phyloP scores from a whole-genome alignment of 805 yeast genomes.

The Metschnikowia colocasiae region DNA sequence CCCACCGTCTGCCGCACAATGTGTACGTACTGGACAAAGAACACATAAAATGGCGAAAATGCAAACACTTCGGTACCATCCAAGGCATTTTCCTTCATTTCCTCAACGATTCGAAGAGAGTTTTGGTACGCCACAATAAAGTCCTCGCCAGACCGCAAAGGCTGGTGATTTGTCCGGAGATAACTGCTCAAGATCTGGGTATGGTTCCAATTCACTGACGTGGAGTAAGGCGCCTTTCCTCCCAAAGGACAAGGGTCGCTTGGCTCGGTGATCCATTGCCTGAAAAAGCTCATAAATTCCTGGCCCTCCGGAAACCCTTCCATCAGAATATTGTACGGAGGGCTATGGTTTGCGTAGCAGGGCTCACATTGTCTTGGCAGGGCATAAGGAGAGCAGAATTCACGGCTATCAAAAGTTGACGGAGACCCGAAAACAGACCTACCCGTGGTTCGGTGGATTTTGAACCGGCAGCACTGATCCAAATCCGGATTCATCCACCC shows the following conservation, averaged over 20 bases:
- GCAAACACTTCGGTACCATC: slow-evolving; percentile 63
- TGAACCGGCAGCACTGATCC: slow-evolving; percentile 79
- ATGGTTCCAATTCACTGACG: slow-evolving; percentile 37
- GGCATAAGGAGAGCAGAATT: slow-evolving; percentile 63
- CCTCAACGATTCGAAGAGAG: slow-evolving; percentile 62
- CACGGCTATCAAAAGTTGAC: slow-evolving; percentile 17
- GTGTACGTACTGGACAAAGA: slow-evolving; percentile 81
- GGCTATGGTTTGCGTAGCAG: slow-evolving; percentile 60
- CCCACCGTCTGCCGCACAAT: slow-evolving; percentile 57
- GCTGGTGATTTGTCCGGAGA: slow-evolving; percentile 78
- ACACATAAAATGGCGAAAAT: slow-evolving; percentile 88
- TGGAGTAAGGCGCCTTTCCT: slow-evolving; percentile 87
- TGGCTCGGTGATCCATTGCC: slow-evolving; percentile 78
- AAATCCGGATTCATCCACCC: slow-evolving; percentile 83
- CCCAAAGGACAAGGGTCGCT: slow-evolving; percentile 93
- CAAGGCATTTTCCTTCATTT: slow-evolving; percentile 39
- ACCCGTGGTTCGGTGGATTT: slow-evolving; percentile 31
- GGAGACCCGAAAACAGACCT: background rate
- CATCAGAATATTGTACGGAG: slow-evolving; percentile 70
- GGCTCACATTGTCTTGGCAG: slow-evolving; percentile 70
- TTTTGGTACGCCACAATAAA: slow-evolving; percentile 77
- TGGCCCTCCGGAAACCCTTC: slow-evolving; percentile 73
- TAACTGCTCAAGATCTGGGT: slow-evolving; percentile 49
- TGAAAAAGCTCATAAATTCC: slow-evolving; percentile 67
- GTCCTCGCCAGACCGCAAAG: slow-evolving; percentile 78